Evolutionary conservation across 805 yeast species (phyloP), one percentile per base, ranked within the genome.

Genomic region (Saccharomycopsis amapae): DNA sequence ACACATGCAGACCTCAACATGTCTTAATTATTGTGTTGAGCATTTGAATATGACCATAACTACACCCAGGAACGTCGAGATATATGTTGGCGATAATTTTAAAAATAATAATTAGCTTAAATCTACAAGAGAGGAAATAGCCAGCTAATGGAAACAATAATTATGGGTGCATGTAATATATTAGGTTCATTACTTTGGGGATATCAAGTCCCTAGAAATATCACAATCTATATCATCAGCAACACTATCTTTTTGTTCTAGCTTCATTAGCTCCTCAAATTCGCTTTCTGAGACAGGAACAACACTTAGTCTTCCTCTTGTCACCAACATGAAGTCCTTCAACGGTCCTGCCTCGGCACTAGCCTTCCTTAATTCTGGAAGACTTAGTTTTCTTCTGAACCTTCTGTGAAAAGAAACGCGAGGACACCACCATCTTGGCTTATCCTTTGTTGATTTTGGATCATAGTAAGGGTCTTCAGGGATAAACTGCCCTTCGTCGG

Each of bases 391-490:
- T 6, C 75, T 64, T 43, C 63, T 58, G 20, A 77, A 56, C 23
- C 75, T 58, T 48, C 74, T 59, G 23, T 58, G 54, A 53, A 72
- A 75, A 33, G 55, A 55, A 17, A 76, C 73, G 40, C 72, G 74
- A 3, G 75, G 77, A 59, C 77, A 75, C 70, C 76, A 75, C 82
- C 82, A 76, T 46, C 67, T 60, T 5, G 79, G 79, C 7, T 53
- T 54, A 12, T 66, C 71, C 20, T 38, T 42, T 1, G 65, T 58
- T 0, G 75, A 60, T 52, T 72, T 73, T 0, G 76, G 46, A 53
- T 75, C 82, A 52, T 59, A 76, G 50, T 76, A 73, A 3, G 71
- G 64, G 30, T 69, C 65, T 26, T 59, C 62, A 3, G 60, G 49
- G 49, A 73, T 72, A 49, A 68, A 69, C 31, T 70, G 75, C 26